phyloP scores from a whole-genome alignment of 495 filamentous ascomycete genomes.

The Hypoxylon lenormandii region DNA sequence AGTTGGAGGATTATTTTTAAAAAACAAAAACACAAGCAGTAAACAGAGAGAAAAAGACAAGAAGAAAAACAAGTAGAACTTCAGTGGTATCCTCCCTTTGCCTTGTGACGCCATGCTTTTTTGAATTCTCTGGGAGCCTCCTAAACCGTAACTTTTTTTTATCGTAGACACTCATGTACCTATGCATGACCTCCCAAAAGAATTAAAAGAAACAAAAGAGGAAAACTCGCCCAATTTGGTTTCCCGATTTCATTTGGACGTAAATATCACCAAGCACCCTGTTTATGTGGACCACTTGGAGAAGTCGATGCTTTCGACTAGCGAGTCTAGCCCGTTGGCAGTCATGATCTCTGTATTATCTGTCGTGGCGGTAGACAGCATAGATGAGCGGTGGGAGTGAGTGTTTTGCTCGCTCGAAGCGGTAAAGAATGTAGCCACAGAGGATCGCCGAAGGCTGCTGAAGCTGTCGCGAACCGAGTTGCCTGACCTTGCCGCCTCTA shows the following conservation, averaged over 20 bases:
- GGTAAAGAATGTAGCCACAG: constrained; percentile 68
- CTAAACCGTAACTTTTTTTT: constrained; percentile 41
- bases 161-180: constrained; percentile 44
- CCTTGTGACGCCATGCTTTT: constrained; percentile 49
- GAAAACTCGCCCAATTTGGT: not conserved
- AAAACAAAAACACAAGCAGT: constrained; percentile 19
- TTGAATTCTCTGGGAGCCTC: constrained; percentile 21
- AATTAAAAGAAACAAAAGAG: not conserved
- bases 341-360: constrained; percentile 62
- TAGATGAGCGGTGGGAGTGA: constrained; percentile 65
- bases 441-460: constrained; percentile 62
- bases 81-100: constrained; percentile 50
- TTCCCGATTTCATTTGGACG: not conserved
- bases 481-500: constrained; percentile 52
- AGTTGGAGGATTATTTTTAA: too few species aligned
- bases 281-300: constrained; percentile 63
- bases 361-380: constrained; percentile 62
- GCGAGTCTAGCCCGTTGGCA: constrained; percentile 57
- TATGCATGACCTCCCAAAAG: constrained; percentile 32
- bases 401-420: constrained; percentile 61
- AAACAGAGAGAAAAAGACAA: constrained; percentile 18
- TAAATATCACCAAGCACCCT: not conserved
- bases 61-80: constrained; percentile 29
- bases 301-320: constrained; percentile 70
- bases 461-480: constrained; percentile 65